phyloP scores from a whole-genome alignment of 139 green algal species.

The Coelastrella sp. region DNA sequence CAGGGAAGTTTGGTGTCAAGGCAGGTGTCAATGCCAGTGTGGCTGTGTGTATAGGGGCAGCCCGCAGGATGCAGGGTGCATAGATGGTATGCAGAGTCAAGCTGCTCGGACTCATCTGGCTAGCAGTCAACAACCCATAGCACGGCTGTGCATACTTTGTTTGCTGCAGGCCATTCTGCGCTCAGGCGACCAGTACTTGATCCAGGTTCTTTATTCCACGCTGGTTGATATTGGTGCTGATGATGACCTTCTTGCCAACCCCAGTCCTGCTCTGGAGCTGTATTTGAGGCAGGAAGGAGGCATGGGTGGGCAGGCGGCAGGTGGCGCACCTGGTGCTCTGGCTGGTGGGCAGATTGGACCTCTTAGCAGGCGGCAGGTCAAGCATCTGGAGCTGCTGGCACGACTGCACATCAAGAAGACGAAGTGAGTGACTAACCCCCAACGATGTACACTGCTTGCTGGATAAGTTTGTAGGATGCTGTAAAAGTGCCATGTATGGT shows the following conservation, averaged over 20 bases:
- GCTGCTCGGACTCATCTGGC: no score
- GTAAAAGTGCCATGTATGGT: no score
- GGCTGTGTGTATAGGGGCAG: no score
- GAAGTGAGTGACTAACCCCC: constrained; percentile 49
- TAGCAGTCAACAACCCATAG: no score
- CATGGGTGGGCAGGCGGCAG: constrained; percentile 44
- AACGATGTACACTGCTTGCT: no score
- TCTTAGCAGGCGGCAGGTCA: not conserved
- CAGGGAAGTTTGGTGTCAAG: no score
- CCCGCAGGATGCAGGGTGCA: no score
- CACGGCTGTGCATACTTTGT: no score
- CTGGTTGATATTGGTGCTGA: constrained; percentile 42
- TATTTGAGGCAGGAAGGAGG: constrained; percentile 68
- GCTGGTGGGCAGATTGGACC: not conserved
- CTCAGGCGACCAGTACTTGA: constrained; percentile 11
- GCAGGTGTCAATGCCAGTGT: no score
- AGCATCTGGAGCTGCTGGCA: constrained; percentile 51
- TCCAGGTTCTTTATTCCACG: constrained; percentile 38
- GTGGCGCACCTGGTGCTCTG: constrained; percentile 7
- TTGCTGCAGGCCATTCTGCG: constrained; percentile 4
- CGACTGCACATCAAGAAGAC: constrained; percentile 62
- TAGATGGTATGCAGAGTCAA: no score
- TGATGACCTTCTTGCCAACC: constrained; percentile 64
- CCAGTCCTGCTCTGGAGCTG: constrained; percentile 62
- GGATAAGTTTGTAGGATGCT: no score